These are phyloP conservation scores for Deinandra increscens DNA, from an alignment of 129 eudicot species.

Conservation along the genomic window DNA sequence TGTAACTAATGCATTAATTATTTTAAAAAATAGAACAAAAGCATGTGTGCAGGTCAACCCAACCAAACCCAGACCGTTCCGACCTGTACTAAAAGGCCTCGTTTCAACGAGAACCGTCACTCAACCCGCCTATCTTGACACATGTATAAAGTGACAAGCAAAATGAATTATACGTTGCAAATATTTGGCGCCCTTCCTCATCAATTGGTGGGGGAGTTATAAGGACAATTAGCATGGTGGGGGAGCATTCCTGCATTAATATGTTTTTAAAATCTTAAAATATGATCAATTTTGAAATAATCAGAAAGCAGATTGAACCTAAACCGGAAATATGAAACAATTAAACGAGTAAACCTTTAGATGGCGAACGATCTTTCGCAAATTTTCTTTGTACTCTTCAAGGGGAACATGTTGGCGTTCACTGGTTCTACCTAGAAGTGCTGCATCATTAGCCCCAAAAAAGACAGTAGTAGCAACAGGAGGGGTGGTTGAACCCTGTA, in stretches of 20 bases:
- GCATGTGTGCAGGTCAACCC: background rate
- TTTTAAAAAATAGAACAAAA: background rate
- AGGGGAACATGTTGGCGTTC: slow-evolving; percentile 73
- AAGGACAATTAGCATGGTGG: slow-evolving; percentile 62
- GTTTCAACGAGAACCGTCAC: background rate
- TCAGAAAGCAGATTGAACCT: background rate
- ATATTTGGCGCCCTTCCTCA: slow-evolving; percentile 66
- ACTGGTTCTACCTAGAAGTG: slow-evolving; percentile 66
- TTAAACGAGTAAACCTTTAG: slow-evolving; percentile 48
- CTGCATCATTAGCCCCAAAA: slow-evolving; percentile 93
- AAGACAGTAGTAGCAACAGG: slow-evolving; percentile 71
- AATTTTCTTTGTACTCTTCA: slow-evolving; percentile 86
- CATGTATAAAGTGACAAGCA: slow-evolving; percentile 7
- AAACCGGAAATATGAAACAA: background rate
- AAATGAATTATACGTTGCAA: slow-evolving; percentile 50
- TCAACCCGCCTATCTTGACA: background rate
- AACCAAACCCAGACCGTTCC: background rate
- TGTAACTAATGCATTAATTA: too few relatives aligned
- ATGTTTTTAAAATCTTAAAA: slow-evolving; percentile 14
- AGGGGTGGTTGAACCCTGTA: slow-evolving; percentile 57
- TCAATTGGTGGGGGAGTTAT: slow-evolving; percentile 93
- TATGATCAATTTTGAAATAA: background rate
- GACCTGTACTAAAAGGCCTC: background rate
- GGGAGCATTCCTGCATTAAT: slow-evolving; percentile 62
- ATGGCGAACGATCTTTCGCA: slow-evolving; percentile 67